Evolutionary conservation across 2,329 filamentous ascomycete species (phyloP).

Genomic region (Ophiosphaerella narmari): DNA sequence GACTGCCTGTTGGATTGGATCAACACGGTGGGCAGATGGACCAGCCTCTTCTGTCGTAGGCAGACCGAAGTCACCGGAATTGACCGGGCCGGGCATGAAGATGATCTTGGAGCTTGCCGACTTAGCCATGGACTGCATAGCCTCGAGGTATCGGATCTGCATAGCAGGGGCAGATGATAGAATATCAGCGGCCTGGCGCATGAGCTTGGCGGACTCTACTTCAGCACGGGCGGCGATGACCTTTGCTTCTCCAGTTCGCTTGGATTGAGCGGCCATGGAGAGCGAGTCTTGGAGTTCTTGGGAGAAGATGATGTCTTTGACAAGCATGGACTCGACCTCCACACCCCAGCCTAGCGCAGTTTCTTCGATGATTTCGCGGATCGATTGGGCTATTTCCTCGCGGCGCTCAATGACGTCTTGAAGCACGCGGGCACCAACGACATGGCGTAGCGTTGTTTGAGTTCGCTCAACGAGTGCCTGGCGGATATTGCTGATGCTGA

Average conservation of each 20-base stretch:
- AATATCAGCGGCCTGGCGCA: conserved; percentile 89
- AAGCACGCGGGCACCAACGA: conserved; percentile 90
- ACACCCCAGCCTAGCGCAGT: conserved; percentile 94
- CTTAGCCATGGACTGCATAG: conserved; percentile 99
- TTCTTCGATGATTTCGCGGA: conserved; percentile 96
- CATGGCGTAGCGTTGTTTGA: conserved; percentile 95
- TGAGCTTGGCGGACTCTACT: conserved; percentile 93
- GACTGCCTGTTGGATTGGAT: no score
- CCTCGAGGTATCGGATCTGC: conserved; percentile 79
- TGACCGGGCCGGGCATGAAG: conserved; percentile 61
- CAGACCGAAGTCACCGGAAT: no score
- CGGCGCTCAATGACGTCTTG: conserved; percentile 98
- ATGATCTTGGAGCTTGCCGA: conserved; percentile 85
- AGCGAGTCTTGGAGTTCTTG: conserved; percentile 93
- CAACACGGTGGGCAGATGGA: background rate
- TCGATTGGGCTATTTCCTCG: conserved; percentile 93
- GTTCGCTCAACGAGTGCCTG: conserved; percentile 98
- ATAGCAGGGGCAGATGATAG: conserved; percentile 90
- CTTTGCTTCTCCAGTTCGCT: conserved; percentile 98
- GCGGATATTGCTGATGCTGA: conserved; percentile 91
- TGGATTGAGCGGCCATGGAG: conserved; percentile 97
- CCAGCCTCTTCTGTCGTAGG: background rate
- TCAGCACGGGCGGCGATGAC: conserved; percentile 97
- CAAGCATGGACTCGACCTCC: conserved; percentile 95
- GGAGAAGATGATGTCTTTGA: conserved; percentile 99